phyloP scores from a whole-genome alignment of 1,139 yeast genomes.

The Tardiomyces depauwii region DNA sequence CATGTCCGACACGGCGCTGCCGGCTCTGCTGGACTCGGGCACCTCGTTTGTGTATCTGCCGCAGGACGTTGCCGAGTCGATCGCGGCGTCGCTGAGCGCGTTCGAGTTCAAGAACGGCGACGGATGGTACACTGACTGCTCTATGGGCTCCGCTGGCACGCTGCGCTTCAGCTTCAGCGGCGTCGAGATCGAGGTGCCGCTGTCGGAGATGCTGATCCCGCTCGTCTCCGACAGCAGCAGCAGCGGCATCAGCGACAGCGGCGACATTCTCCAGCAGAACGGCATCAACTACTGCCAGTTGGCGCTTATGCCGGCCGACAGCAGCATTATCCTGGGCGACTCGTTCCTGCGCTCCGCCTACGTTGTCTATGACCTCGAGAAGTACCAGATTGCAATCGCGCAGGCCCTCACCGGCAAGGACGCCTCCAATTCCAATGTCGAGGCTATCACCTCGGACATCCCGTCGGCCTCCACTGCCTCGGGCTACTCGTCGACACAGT shows the following conservation, averaged over 20 bases:
- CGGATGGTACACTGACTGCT: background rate
- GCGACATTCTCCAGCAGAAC: constrained; percentile 1
- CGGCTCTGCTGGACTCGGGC: constrained; percentile 45
- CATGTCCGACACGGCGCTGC: background rate
- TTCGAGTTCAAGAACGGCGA: background rate
- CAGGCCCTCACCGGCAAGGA: constrained; percentile 30
- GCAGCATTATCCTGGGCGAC: constrained; percentile 48
- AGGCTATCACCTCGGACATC: constrained; percentile 7
- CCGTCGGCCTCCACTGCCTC: constrained; percentile 22
- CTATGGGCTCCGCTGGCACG: background rate
- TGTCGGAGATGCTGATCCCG: constrained; percentile 3
- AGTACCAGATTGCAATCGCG: constrained; percentile 54
- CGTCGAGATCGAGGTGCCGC: constrained; percentile 1
- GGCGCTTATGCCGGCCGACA: constrained; percentile 15
- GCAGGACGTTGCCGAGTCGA: constrained; percentile 21
- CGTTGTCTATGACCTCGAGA: constrained; percentile 67
- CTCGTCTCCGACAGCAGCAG: constrained; percentile 10
- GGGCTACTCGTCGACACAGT: constrained; percentile 7
- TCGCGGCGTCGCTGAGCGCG: constrained; percentile 23
- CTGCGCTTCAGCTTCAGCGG: constrained; percentile 3
- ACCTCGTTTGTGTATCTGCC: constrained; percentile 48
- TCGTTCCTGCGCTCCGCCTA: constrained; percentile 66
- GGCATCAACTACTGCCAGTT: constrained; percentile 16
- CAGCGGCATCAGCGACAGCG: constrained; percentile 6
- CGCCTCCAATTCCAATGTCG: background rate